A percentile compares a stretch with the other conserved stretches of the same genome.
phyloP scores from a whole-genome alignment of 2,329 filamentous ascomycete genomes.

The Penicillium sp. region DNA sequence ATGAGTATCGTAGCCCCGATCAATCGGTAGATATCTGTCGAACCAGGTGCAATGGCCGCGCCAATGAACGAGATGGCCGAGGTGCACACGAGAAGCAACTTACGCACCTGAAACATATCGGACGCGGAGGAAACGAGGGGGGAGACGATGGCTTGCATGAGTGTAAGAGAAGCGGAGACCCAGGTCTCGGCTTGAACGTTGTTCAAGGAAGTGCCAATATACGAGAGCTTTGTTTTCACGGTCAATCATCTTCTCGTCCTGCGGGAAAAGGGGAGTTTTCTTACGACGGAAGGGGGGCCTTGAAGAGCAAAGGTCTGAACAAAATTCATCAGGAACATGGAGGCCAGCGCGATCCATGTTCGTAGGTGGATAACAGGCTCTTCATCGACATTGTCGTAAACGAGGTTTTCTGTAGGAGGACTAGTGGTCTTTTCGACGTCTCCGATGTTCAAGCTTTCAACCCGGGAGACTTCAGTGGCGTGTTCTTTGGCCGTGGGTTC shows the following conservation, averaged over 20 bases:
- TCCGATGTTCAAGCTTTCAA: neutral
- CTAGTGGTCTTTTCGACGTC: slow-evolving; percentile 6
- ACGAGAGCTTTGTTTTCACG: neutral
- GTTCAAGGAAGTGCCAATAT: neutral
- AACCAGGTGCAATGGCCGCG: slow-evolving; percentile 2
- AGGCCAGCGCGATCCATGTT: slow-evolving; percentile 1
- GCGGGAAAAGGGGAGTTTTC: neutral
- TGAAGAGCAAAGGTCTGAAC: slow-evolving; percentile 1
- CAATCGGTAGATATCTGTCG: neutral
- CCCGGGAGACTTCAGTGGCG: neutral
- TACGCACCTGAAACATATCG: slow-evolving; percentile 4
- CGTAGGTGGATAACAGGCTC: neutral
- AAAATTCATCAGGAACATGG: slow-evolving; percentile 4
- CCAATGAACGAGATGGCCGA: slow-evolving; percentile 2
- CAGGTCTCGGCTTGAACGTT: neutral
- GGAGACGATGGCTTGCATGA: neutral
- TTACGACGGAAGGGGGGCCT: slow-evolving; percentile 1
- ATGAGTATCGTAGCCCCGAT: slow-evolving; percentile 5
- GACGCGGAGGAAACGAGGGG: neutral
- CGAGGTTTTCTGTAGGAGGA: neutral
- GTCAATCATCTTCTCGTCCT: neutral
- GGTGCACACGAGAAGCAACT: neutral
- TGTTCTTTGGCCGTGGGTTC: neutral
- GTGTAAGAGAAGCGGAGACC: neutral
- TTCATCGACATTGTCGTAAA: neutral